These are phyloP conservation scores for Aspergillus spinulosporus DNA, from an alignment of 2,329 filamentous ascomycete genomes.

Conservation along the genomic window DNA sequence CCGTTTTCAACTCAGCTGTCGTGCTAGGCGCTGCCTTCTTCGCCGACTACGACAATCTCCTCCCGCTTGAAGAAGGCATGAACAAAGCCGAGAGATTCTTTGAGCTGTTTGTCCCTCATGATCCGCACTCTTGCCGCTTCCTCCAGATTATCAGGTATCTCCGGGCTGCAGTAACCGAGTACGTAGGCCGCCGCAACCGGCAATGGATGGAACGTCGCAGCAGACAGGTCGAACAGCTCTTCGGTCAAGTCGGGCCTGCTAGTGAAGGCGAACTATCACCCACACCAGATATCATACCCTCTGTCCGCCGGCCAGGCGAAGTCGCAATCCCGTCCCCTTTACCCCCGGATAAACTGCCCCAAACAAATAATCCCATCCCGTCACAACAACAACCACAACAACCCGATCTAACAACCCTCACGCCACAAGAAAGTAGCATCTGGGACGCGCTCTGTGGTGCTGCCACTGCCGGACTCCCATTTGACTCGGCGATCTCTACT, in stretches of 20 bases:
- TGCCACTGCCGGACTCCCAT: conserved; percentile 26
- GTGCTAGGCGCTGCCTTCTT: conserved; percentile 50
- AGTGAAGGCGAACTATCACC: conserved; percentile 14
- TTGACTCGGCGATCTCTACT: conserved; percentile 35
- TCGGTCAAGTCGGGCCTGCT: conserved; percentile 36
- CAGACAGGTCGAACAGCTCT: conserved; percentile 45
- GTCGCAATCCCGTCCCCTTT: conserved; percentile 25
- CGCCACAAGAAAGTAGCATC: conserved; percentile 25
- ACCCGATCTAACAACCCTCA: conserved; percentile 7
- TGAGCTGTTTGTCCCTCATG: conserved; percentile 34
- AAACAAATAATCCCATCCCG: conserved; percentile 17
- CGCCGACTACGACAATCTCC: conserved; percentile 45
- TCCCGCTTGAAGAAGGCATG: conserved; percentile 37
- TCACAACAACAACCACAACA: conserved; percentile 20
- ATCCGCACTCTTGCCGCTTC: conserved; percentile 39
- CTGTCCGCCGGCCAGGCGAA: conserved; percentile 9
- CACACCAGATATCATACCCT: conserved; percentile 9
- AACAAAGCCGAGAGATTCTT: conserved; percentile 38
- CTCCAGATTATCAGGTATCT: conserved; percentile 43
- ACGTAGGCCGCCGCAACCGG: conserved; percentile 39
- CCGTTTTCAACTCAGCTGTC: conserved; percentile 48
- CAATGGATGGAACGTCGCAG: conserved; percentile 43
- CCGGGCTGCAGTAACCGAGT: conserved; percentile 40
- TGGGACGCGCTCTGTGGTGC: conserved; percentile 33
- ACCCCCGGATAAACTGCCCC: conserved; percentile 23